Conservation (phyloP, 345 rosid species). For the Camelina neglecta region DNA sequence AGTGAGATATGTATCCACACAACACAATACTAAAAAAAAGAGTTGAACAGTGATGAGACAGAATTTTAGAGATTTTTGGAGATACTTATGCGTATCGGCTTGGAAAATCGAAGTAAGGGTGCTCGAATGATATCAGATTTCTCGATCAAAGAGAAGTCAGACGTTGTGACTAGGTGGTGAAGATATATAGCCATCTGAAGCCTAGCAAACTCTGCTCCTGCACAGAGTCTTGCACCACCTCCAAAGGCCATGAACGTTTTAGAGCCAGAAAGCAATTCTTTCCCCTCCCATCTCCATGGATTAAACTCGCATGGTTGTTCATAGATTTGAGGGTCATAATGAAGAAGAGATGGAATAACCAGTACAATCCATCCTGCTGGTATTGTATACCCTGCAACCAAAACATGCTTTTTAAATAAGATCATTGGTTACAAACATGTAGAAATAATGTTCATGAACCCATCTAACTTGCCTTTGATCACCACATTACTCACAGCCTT, state of each 20-base stretch:
- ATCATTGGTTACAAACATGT: neutral
- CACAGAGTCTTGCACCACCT: conserved; percentile 54
- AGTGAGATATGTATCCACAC: neutral
- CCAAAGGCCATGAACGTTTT: conserved; percentile 59
- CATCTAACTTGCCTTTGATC: conserved; percentile 39
- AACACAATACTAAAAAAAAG: neutral
- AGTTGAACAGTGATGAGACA: neutral
- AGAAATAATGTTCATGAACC: neutral
- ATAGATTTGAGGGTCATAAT: conserved; percentile 42
- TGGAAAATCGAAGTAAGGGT: conserved; percentile 35
- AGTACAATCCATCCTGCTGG: conserved; percentile 54
- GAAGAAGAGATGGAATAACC: conserved; percentile 45
- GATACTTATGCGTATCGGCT: conserved; percentile 30
- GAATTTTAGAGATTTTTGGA: neutral
- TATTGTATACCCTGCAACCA: conserved; percentile 48
- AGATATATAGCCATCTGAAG: conserved; percentile 48
- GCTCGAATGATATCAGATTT: conserved; percentile 36
- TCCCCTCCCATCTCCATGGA: conserved; percentile 57
- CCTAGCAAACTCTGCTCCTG: conserved; percentile 54
- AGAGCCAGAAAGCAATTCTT: conserved; percentile 44
- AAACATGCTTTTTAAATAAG: neutral
- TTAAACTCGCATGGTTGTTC: conserved; percentile 47
- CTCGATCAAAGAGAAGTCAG: conserved; percentile 39
- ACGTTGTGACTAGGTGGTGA: conserved; percentile 43
- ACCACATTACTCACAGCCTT: conserved; percentile 48